Percentiles rank a stretch among this genome's conserved stretches.
phyloP scores from a whole-genome alignment of 352 stramenopile species.

The Globisporangium alternatum region DNA sequence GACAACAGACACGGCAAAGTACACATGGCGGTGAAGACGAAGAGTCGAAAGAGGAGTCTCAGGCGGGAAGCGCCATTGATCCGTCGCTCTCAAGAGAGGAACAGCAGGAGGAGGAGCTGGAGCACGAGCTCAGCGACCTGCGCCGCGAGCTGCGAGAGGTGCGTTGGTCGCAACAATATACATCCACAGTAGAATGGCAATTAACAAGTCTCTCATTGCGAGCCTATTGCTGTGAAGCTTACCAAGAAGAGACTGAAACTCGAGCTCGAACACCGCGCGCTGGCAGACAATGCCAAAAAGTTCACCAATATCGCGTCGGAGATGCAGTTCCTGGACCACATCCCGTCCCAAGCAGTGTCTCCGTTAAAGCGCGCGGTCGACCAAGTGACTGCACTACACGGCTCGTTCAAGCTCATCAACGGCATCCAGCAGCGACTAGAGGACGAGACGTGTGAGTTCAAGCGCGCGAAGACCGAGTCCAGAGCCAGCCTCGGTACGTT shows the following conservation, averaged over 20 bases:
- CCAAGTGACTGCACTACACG: conserved; percentile 35
- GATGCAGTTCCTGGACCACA: conserved; percentile 48
- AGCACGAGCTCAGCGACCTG: background rate
- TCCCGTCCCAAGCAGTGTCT: conserved; percentile 34
- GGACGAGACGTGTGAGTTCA: conserved; percentile 44
- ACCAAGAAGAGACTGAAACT: background rate
- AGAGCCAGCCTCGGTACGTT: conserved; percentile 12
- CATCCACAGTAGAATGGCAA: background rate
- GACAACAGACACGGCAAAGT: conserved; percentile 10
- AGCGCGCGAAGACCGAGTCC: conserved; percentile 52
- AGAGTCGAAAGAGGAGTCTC: conserved; percentile 12
- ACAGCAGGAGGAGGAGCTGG: background rate
- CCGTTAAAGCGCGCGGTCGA: conserved; percentile 47
- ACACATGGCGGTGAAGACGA: conserved; percentile 13
- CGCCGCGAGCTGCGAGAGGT: conserved; percentile 1
- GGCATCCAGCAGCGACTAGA: conserved; percentile 41
- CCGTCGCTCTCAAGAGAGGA: background rate
- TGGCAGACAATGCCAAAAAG: conserved; percentile 29
- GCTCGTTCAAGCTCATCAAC: conserved; percentile 50
- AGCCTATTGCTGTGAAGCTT: background rate
- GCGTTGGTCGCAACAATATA: background rate
- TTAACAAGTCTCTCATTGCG: too few species aligned
- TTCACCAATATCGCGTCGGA: conserved; percentile 36
- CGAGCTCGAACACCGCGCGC: conserved; percentile 29
- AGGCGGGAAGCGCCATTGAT: too few species aligned